Evolutionary conservation across 2,329 filamentous ascomycete genomes (phyloP).

Genomic region (Fusarium ramigenum): DNA sequence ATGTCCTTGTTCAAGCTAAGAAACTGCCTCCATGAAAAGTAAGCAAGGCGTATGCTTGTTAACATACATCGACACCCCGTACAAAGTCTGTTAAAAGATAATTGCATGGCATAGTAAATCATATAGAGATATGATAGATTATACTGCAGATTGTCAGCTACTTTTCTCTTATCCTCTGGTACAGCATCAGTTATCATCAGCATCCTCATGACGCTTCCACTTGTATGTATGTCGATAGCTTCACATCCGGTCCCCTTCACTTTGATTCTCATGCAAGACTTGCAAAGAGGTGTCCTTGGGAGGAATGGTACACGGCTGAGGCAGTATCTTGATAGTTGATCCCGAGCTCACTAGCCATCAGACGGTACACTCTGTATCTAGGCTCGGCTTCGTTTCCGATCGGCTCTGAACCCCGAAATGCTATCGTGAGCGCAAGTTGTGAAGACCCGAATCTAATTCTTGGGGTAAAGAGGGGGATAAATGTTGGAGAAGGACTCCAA

Average conservation of each 20-base stretch:
- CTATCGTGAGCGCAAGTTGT: not conserved
- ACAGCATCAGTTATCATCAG: not conserved
- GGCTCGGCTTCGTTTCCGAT: slow-evolving; percentile 7
- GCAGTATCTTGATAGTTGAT: not conserved
- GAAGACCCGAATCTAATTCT: not conserved
- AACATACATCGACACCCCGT: not conserved
- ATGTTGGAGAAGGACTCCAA: not conserved
- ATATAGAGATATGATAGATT: not conserved
- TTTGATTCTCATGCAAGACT: slow-evolving; percentile 10
- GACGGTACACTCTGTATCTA: not conserved
- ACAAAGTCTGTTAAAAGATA: not conserved
- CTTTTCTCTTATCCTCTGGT: not conserved
- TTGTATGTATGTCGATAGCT: not conserved
- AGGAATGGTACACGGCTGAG: not conserved
- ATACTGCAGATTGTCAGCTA: not conserved
- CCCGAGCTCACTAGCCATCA: not conserved
- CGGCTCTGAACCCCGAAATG: slow-evolving; percentile 8
- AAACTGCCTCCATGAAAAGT: not conserved
- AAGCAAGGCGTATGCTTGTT: not conserved
- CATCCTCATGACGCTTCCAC: not conserved
- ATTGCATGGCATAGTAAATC: not conserved
- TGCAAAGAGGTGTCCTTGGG: slow-evolving; percentile 6
- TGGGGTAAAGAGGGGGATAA: not conserved
- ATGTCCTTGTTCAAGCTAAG: not conserved
- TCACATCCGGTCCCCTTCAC: not conserved